These are phyloP conservation scores for Petunia axillaris DNA, from an alignment of 257 asterid genomes.

Conservation along the genomic window DNA sequence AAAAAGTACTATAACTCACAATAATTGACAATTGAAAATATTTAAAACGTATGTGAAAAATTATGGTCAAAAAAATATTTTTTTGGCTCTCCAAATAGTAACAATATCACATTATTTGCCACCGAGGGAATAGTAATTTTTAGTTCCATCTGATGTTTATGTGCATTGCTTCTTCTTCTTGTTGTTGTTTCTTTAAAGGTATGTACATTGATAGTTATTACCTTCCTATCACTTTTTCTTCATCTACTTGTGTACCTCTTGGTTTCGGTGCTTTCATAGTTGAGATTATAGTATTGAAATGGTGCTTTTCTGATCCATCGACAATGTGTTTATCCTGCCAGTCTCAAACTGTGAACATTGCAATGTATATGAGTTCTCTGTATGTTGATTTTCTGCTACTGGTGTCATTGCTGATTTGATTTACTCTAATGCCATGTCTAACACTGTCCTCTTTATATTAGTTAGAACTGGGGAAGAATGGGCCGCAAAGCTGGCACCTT, in stretches of 20 bases:
- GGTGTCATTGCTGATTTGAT: not conserved
- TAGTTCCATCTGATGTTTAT: not conserved
- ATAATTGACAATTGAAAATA: too few relatives aligned
- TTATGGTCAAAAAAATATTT: too few relatives aligned
- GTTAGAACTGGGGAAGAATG: slow-evolving; percentile 51
- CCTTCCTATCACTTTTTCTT: not conserved
- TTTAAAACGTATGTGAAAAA: too few relatives aligned
- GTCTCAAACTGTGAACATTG: not conserved
- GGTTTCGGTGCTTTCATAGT: not conserved
- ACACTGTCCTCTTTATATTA: not conserved
- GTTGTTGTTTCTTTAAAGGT: too few relatives aligned
- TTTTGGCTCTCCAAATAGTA: too few relatives aligned
- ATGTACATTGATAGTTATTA: not conserved
- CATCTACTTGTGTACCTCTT: not conserved
- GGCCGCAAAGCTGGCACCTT: slow-evolving; percentile 77
- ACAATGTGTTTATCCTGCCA: not conserved
- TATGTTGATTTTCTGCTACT: not conserved
- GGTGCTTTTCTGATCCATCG: not conserved
- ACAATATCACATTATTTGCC: too few relatives aligned
- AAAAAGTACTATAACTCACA: too few relatives aligned
- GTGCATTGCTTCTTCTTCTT: too few relatives aligned
- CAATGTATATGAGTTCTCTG: not conserved
- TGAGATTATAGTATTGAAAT: not conserved
- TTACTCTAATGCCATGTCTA: not conserved
- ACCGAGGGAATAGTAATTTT: not conserved